Evolutionary conservation across 225 moss, liverwort and hornwort species (phyloP), one percentile per base, ranked within the genome.

Genomic region (Pseudisothecium myosuroides): DNA sequence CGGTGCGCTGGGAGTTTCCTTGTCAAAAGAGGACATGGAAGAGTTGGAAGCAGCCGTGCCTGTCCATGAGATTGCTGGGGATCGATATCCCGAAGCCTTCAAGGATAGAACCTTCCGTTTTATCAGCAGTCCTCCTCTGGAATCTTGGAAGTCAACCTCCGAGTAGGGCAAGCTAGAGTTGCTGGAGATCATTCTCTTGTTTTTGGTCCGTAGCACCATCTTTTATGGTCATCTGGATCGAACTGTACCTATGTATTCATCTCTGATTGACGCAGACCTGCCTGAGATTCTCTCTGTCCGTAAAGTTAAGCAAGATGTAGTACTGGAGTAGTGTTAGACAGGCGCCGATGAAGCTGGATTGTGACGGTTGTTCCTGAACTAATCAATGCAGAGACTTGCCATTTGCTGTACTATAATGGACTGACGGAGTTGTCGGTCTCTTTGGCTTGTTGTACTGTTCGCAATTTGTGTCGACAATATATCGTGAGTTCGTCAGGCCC

Each of bases 1-100:
- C 27, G 77, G 55, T 19, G 68, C 90, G 26, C 49, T 92, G 65
- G 49, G 11, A 17, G 65, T 88, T 12, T 82, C 71, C 22, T 41
- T 92, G 73, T 83, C 86, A 0, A 41, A 86, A 29, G 58, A 83
- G 14, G 88, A 92, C 3, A 52, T 83, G 65, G 73, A 88, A 50
- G 64, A 88, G 66, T 63, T 92, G 17, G 92, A 88, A 74, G 90
- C 88, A 22, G 88, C 90, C 2, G 83, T 92, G 77, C 92, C 86
- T 13, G 14, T 12, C 19, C 61, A 74, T 49, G 88, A 90, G 86
- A 47, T 92, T 77, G 85, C 92, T 26, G 90, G 85, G 45, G 89
- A 89, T 1, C 91, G 81, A 5, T 61, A 65, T 31, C 27, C 12
- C 52, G 83, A 89, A n/a, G 47, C 3, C 31, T 2, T 27, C 0